A percentile compares a stretch with the other conserved stretches of the same genome.
These are phyloP conservation scores for Zoysia japonica DNA, from an alignment of 176 grass and related monocot species.

Conservation along the genomic window DNA sequence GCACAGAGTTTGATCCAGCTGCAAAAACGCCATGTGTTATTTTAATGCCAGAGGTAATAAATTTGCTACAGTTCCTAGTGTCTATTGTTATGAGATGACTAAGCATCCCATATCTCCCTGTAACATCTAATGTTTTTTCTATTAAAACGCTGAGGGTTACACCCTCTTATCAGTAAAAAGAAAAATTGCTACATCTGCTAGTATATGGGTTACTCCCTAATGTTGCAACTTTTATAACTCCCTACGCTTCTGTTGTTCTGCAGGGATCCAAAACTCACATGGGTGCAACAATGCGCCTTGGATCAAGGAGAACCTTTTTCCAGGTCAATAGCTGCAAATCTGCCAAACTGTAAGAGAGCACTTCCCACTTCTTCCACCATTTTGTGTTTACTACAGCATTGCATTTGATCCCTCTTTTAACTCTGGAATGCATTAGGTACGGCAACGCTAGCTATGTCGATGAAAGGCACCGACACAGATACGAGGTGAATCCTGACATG, in stretches of 20 bases:
- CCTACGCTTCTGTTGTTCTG: conserved; percentile 37
- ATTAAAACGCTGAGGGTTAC: too few species aligned
- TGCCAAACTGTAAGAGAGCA: conserved; percentile 72
- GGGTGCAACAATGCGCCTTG: conserved; percentile 96
- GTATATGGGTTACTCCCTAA: background rate
- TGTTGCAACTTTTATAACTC: background rate
- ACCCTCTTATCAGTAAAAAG: background rate
- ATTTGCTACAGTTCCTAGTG: background rate
- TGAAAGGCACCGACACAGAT: conserved; percentile 95
- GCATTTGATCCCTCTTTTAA: conserved; percentile 12
- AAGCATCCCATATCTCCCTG: background rate
- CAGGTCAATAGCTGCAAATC: conserved; percentile 66
- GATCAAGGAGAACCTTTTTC: conserved; percentile 88
- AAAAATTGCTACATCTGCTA: background rate
- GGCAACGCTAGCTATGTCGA: conserved; percentile 65
- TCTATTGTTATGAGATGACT: background rate
- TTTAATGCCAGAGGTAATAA: conserved; percentile 93
- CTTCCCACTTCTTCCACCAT: background rate
- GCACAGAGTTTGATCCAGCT: conserved; percentile 75
- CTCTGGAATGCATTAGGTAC: conserved; percentile 55
- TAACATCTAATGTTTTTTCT: background rate
- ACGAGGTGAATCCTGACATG: conserved; percentile 98
- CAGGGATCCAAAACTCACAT: conserved; percentile 98
- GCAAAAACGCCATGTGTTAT: conserved; percentile 69
- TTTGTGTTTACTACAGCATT: background rate